Evolutionary conservation across 1,139 yeast genomes (phyloP).

Genomic region (Saccharomyces hybrid): DNA sequence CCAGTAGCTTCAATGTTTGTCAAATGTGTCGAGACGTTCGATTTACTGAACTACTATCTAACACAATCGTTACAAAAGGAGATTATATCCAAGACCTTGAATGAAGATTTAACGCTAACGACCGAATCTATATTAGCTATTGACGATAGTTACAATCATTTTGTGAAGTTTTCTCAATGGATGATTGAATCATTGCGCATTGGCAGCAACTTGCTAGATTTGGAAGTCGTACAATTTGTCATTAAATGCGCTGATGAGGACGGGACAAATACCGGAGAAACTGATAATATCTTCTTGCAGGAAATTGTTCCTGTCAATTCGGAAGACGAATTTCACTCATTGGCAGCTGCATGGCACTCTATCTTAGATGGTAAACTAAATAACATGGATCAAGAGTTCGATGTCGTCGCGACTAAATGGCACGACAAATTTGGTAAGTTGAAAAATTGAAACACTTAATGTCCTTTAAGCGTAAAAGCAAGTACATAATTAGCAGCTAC

Average conservation of each 20-base stretch:
- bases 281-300: constrained; percentile 29
- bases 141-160: constrained; percentile 29
- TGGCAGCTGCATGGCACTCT: constrained; percentile 22
- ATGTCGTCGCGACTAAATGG: constrained; percentile 18
- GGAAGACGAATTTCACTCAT: constrained; percentile 20
- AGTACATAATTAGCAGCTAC: neutral
- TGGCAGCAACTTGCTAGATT: constrained; percentile 17
- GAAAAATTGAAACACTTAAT: constrained; percentile 6
- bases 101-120: constrained; percentile 22
- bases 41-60: constrained; percentile 27
- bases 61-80: constrained; percentile 31
- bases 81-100: constrained; percentile 30
- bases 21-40: constrained; percentile 27
- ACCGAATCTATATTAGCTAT: constrained; percentile 19
- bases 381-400: constrained; percentile 15
- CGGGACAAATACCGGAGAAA: constrained; percentile 22
- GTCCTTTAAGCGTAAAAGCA: neutral
- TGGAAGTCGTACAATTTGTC: constrained; percentile 28
- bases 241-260: constrained; percentile 30
- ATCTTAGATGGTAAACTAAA: constrained; percentile 17
- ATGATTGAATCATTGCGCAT: constrained; percentile 25
- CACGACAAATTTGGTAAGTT: constrained; percentile 19
- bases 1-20: constrained; percentile 22
- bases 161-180: constrained; percentile 33
- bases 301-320: constrained; percentile 25